Conservation (phyloP, 306 rosid genomes). For the Betula pendula region DNA sequence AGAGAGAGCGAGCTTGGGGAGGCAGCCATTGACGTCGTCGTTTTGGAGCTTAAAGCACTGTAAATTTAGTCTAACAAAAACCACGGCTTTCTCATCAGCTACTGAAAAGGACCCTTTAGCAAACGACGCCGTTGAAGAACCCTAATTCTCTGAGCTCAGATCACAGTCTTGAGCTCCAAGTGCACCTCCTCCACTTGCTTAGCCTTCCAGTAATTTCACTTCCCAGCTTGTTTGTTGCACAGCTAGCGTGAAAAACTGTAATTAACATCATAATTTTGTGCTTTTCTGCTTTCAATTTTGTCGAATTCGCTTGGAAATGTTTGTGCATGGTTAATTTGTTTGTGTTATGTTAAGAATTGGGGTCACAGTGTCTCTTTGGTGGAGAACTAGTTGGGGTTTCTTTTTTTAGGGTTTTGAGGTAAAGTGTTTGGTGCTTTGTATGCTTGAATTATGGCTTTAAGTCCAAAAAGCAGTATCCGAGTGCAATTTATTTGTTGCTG, state of each 20-base stretch:
- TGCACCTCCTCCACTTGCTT: background rate
- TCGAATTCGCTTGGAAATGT: background rate
- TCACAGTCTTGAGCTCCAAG: conserved; percentile 1
- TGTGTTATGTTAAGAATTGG: background rate
- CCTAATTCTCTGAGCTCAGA: conserved; percentile 9
- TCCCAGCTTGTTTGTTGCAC: background rate
- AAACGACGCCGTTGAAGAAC: background rate
- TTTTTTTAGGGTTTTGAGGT: conserved; percentile 13
- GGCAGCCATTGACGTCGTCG: conserved; percentile 7
- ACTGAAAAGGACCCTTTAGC: conserved; percentile 7
- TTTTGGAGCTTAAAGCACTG: conserved; percentile 2
- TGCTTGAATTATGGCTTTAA: background rate
- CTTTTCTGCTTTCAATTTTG: background rate
- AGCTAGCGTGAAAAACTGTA: background rate
- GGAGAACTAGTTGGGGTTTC: background rate
- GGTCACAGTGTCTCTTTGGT: background rate
- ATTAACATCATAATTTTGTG: background rate
- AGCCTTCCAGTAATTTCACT: conserved; percentile 7
- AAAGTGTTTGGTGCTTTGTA: background rate
- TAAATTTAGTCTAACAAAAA: background rate
- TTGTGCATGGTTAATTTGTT: conserved; percentile 3
- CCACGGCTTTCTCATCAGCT: background rate
- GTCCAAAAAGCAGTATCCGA: background rate
- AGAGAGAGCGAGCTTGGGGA: conserved; percentile 1
- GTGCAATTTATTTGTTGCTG: background rate